Conservation (phyloP, 2,329 filamentous ascomycete genomes). For the Epichloe amarillans region DNA sequence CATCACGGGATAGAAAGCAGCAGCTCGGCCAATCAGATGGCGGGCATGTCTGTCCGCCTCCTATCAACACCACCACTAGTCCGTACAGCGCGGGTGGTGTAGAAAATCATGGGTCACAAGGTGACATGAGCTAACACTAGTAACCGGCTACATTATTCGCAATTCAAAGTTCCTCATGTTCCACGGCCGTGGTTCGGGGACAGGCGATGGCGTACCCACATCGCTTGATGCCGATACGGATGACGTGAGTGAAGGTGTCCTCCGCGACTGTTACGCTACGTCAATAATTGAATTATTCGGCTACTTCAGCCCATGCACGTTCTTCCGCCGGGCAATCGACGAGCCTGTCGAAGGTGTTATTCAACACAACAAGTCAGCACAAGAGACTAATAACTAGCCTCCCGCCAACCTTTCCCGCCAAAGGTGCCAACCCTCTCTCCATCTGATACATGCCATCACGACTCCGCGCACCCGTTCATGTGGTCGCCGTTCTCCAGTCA, state of each 20-base stretch:
- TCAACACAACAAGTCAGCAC: no score
- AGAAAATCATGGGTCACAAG: conserved; percentile 2
- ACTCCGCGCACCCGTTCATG: not conserved
- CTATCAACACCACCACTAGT: not conserved
- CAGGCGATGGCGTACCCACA: not conserved
- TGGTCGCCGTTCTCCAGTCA: conserved; percentile 1
- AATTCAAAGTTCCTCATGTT: not conserved
- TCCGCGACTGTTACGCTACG: not conserved
- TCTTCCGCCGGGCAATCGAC: no score
- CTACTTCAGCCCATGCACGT: no score
- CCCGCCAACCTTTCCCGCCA: no score
- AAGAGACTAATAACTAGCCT: no score
- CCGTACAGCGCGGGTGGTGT: not conserved
- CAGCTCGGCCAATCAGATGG: not conserved
- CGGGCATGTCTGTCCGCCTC: not conserved
- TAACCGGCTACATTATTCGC: not conserved
- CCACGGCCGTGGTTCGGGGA: not conserved
- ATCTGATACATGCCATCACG: not conserved
- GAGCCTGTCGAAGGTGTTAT: no score
- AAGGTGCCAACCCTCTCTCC: not conserved
- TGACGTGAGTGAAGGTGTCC: not conserved
- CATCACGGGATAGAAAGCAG: not conserved
- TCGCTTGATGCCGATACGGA: not conserved
- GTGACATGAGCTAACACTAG: not conserved
- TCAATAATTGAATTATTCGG: no score